Base-by-base conservation (phyloP, 768 basidiomycete species). In the Boletus rex-veris region DNA sequence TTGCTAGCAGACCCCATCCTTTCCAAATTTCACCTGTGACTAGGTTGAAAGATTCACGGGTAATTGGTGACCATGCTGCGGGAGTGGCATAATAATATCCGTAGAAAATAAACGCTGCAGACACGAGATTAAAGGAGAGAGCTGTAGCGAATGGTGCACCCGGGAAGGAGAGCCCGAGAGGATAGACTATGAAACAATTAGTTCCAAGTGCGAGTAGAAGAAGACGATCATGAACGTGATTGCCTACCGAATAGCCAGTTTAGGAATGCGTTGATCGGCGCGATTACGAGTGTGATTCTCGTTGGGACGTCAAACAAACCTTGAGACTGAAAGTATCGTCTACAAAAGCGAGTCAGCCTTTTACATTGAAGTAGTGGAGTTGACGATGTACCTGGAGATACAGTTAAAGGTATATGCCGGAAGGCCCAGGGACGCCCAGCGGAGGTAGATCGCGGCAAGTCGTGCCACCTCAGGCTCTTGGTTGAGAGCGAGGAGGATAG, bases 141-240 rank as follows among this genome's bases (percentile, higher is more conserved):
- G 89, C 85, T 3, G 93, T 93, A 2, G 95, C 89, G 18, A 98
- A 77, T 0, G 96, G 96, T 4, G 94, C 96, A 14, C 96, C 96
- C 48, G 90, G 83, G 71, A 91, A 99, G 1, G 95, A 95, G 3
- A 98, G 75, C 14, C 88, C 78, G 52, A 97, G 73, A 5, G 82
- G 74, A 35, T 80, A 64, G 1, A 71, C 69, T 71, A 39, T 0
- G 18, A 37, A 33, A 47, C 18, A 28, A 8, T 15, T 5, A 26
- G 8, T 28, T 28, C 28, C 26, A n/a, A 48, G 19, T 14, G n/a
- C 62, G 45, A 57, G 18, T 28, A 40, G 33, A 40, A 16, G 26
- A 46, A 43, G 44, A 40, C 7, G 35, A 38, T 35, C 15, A 19
- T 4, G 3, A 46, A 28, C 8, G 24, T 47, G 45, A 54, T 40